These are phyloP conservation scores for Phallus indusiatus DNA, from an alignment of 768 basidiomycete species.

Conservation along the genomic window DNA sequence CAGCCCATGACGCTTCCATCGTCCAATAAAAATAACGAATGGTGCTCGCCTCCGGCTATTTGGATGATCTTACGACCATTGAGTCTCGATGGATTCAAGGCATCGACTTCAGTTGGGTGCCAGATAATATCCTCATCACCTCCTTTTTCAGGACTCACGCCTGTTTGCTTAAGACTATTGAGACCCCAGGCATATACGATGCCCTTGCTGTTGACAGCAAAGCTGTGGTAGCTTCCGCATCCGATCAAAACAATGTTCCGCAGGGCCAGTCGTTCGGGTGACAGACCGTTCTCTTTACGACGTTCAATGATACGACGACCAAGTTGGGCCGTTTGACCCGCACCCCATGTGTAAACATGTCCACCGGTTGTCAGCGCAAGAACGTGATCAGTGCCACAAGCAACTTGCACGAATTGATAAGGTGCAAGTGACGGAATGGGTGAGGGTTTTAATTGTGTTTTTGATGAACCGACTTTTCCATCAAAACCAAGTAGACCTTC, in stretches of 20 bases:
- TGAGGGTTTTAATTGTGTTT: slow-evolving; percentile 10
- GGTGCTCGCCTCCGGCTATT: slow-evolving; percentile 79
- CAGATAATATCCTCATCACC: slow-evolving; percentile 46
- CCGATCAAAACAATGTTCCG: slow-evolving; percentile 32
- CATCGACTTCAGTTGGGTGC: slow-evolving; percentile 53
- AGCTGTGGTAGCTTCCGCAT: slow-evolving; percentile 35
- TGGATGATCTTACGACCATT: slow-evolving; percentile 54
- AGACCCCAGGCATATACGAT: slow-evolving; percentile 40
- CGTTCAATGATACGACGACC: slow-evolving; percentile 35
- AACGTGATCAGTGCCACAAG: slow-evolving; percentile 35
- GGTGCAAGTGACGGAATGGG: slow-evolving; percentile 23
- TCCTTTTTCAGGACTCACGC: slow-evolving; percentile 41
- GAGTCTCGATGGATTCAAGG: slow-evolving; percentile 53
- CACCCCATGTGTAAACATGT: slow-evolving; percentile 36
- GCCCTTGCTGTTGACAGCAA: slow-evolving; percentile 33
- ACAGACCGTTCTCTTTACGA: slow-evolving; percentile 30
- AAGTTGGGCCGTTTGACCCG: slow-evolving; percentile 34
- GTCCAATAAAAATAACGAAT: slow-evolving; percentile 81
- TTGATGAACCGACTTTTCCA: slow-evolving; percentile 8
- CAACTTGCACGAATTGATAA: slow-evolving; percentile 11
- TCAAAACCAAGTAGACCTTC: slow-evolving; percentile 12
- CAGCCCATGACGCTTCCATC: slow-evolving; percentile 79
- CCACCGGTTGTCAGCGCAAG: slow-evolving; percentile 37
- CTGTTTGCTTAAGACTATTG: slow-evolving; percentile 72
- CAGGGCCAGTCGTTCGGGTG: slow-evolving; percentile 32